phyloP scores from a whole-genome alignment of 176 grass and related monocot species.

The Cocos nucifera region DNA sequence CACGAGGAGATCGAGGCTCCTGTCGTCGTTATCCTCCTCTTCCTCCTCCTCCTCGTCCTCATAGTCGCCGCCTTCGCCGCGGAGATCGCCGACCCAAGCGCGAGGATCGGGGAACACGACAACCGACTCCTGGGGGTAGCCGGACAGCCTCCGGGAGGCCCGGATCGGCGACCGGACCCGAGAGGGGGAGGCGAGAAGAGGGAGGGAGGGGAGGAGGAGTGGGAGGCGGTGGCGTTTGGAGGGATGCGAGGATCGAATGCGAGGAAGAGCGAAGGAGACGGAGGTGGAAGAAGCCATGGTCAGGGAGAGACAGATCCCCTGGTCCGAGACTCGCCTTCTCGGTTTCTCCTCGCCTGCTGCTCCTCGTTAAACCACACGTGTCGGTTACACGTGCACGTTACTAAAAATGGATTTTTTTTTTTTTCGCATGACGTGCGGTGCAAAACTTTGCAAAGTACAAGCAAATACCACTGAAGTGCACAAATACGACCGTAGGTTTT shows the following conservation, averaged over 20 bases:
- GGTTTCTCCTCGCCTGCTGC: no score
- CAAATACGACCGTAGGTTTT: no score
- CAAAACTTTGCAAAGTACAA: no score
- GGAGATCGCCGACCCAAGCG: constrained; percentile 51
- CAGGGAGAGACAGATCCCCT: constrained; percentile 4
- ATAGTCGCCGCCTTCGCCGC: constrained; percentile 13
- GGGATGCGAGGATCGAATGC: constrained; percentile 5
- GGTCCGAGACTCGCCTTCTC: neutral
- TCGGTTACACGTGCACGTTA: no score
- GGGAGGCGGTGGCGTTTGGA: neutral
- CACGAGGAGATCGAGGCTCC: constrained; percentile 74
- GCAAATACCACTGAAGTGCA: no score
- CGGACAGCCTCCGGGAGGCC: constrained; percentile 29
- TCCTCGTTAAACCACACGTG: no score
- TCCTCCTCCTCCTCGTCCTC: constrained; percentile 29
- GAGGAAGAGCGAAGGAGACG: constrained; percentile 12
- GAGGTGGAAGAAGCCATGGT: constrained; percentile 39
- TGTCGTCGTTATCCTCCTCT: constrained; percentile 55
- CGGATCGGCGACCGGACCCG: constrained; percentile 8
- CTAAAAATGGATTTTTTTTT: no score
- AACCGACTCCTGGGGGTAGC: constrained; percentile 38
- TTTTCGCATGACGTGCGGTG: no score
- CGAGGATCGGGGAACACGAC: constrained; percentile 56
- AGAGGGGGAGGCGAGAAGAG: constrained; percentile 9
- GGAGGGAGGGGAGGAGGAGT: neutral